These are phyloP conservation scores for Pleurozium schreberi DNA, from an alignment of 225 moss, liverwort and hornwort genomes.

Conservation along the genomic window DNA sequence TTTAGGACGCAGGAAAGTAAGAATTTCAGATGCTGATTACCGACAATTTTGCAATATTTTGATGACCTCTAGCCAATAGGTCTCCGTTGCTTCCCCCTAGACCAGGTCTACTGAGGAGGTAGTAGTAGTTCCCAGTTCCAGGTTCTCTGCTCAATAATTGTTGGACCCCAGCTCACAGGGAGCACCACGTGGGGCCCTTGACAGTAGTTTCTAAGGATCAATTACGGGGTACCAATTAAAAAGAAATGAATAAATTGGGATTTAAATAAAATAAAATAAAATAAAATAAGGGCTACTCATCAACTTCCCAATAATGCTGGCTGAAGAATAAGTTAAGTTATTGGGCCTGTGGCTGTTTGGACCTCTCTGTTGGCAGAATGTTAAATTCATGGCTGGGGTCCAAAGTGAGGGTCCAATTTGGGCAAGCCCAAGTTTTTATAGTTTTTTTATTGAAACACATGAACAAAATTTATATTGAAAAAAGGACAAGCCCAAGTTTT, in stretches of 20 bases:
- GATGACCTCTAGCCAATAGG: neutral
- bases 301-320: neutral
- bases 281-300: neutral
- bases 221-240: neutral
- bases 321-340: neutral
- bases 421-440: no score
- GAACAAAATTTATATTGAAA: no score
- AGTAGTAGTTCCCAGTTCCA: neutral
- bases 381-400: neutral
- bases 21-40: neutral
- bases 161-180: neutral
- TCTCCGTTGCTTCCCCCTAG: neutral
- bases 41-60: neutral
- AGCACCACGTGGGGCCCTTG: neutral
- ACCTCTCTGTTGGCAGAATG: neutral
- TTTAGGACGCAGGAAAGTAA: no score
- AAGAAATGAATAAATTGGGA: neutral
- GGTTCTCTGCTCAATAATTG: conserved; percentile 5
- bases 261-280: neutral
- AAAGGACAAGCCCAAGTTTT: no score
- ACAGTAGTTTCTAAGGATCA: neutral
- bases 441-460: no score
- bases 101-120: neutral
- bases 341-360: neutral
- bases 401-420: neutral